Base-by-base conservation (phyloP, 1,284 basidiomycete genomes). In the Trichosporon sp. region DNA sequence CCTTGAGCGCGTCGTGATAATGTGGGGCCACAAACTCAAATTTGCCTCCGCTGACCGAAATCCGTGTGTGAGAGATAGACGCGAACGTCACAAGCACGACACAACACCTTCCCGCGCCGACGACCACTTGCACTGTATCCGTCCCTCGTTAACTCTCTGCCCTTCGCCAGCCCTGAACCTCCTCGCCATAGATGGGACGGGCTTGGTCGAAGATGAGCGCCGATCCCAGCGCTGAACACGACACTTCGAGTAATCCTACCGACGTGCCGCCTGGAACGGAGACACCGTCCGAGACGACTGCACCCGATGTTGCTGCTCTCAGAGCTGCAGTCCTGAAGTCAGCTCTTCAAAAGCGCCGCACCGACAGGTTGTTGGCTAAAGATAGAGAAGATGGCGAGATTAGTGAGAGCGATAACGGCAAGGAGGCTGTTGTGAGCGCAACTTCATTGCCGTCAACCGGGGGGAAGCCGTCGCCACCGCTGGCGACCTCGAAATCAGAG, bases 331-430 rank as follows among this genome's bases (percentile, higher is more conserved):
- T 66, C 0, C 38, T 69, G 15, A 65, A 68, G 64, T 71, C 70
- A 2, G 67, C 56, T 18, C 27, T 63, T 11, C 34, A 35, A 2
- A 63, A 63, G 21, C 35, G 34, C 62, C 34, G 62, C 35, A 63
- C 23, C 12, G 35, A 18, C 12, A 42, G 42, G 31, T 13, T 35
- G 7, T 35, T 21, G 5, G 34, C 35, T 18, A n/a, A 2, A n/a
- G 66, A 64, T 13, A 65, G 44, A 25, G 72, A 72, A 44, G 72
- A 72, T 29, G 72, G 72, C 4, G 72, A 72, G 58, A 69, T 70
- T 32, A 70, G 67, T 35, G 72, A 72, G 5, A 34, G 32, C 21
- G 67, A 64, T 4, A 18, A 38, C 6, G 65, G 64, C n/a, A 15
- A 68, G 53, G 56, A 9, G n/a, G 23, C n/a, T 21, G 8, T 18